A percentile compares a stretch with the other conserved stretches of the same genome.
Evolutionary conservation across 495 filamentous ascomycete species (phyloP).

Genomic region (Jackrogersella multiformis): DNA sequence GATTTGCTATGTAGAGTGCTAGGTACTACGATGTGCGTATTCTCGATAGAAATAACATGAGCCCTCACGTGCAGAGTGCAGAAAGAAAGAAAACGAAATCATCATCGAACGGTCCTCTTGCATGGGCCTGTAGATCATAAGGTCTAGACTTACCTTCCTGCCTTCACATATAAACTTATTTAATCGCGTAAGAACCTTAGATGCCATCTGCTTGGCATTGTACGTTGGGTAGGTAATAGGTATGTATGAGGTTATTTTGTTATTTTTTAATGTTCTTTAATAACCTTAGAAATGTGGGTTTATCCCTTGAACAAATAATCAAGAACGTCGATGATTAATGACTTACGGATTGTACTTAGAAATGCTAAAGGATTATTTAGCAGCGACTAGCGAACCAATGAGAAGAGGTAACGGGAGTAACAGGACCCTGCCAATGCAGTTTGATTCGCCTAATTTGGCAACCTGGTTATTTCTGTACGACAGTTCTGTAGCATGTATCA

Average conservation of each 20-base stretch:
- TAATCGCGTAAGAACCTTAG: constrained; percentile 6
- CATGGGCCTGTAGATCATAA: constrained; percentile 29
- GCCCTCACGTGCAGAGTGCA: constrained; percentile 30
- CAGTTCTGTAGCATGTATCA: constrained; percentile 25
- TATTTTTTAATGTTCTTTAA: neutral
- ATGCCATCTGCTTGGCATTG: neutral
- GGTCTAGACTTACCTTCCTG: constrained; percentile 14
- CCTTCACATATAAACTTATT: constrained; percentile 8
- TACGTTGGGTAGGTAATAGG: too few species aligned
- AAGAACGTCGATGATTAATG: neutral
- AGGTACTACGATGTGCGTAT: constrained; percentile 1
- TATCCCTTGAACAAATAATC: constrained; percentile 15
- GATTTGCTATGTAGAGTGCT: constrained; percentile 19
- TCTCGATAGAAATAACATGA: constrained; percentile 33
- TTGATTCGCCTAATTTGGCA: constrained; percentile 41
- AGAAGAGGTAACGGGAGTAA: neutral
- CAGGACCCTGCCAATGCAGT: constrained; percentile 21
- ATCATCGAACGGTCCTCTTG: constrained; percentile 2
- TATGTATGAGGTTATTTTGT: neutral
- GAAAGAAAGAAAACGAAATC: neutral
- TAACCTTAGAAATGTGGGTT: too few species aligned
- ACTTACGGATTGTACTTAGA: constrained; percentile 13
- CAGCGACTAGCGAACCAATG: constrained; percentile 42
- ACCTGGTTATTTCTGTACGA: constrained; percentile 32
- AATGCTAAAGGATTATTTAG: constrained; percentile 31